Base-by-base conservation (phyloP, 2,329 filamentous ascomycete species). In the Cladorrhinum sp. region DNA sequence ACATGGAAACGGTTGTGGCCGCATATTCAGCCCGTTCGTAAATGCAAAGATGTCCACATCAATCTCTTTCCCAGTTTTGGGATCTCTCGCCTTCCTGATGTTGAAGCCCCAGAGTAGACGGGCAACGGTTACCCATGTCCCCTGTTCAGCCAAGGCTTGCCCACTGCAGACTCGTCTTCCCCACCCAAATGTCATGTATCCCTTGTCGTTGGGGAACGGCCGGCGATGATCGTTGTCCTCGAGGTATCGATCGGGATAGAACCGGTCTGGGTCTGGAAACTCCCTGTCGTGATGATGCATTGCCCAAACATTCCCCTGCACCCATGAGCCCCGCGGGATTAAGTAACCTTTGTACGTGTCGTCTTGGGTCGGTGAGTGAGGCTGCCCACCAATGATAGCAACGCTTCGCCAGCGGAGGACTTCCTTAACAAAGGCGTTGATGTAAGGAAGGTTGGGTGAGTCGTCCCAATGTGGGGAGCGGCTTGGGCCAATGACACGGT, bases 131-230 rank as follows among this genome's bases (percentile, higher is more conserved):
- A 86, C 79, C 77, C 82, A 86, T 0, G 82, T 82, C 5, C 83
- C 82, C 67, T 85, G 82, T 70, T 87, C 84, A 1, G 84, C 84
- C 18, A 87, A 72, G 2, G 76, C 80, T 67, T 83, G 77, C 1
- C 82, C 82, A 50, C 77, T 78, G 68, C 82, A 85, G 2, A 82
- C 79, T 5, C 82, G 71, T 2, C 82, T 75, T 6, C 82, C 83
- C 79, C 81, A 84, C 24, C 82, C 82, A 66, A 84, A 83, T 1
- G 81, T 81, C 78, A 83, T 82, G 67, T 83, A 81, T 0, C 79
- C 78, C 55, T 73, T 75, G 63, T 81, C 79, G 9, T 75, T 74
- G 0, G 79, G 79, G 62, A 83, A 83, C 0, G 79, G 79, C 3
- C 80, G 73, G 39, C 64, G 68, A 59, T 76, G 70, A 2, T 72